These are phyloP conservation scores for Diplodia seriata DNA, from an alignment of 2,329 filamentous ascomycete genomes.

Conservation along the genomic window DNA sequence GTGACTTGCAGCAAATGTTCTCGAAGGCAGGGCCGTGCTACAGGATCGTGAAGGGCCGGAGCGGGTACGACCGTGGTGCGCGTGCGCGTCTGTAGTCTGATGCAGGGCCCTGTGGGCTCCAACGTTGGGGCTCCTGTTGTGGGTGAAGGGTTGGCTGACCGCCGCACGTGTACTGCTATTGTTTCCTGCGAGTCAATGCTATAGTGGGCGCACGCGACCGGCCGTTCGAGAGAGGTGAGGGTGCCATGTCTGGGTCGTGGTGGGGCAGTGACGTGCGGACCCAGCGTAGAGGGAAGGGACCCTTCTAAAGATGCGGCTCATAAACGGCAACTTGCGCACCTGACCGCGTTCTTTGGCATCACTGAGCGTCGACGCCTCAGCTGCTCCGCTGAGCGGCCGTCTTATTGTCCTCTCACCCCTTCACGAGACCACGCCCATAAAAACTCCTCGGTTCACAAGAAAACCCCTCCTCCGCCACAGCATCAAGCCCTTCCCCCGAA, in stretches of 20 bases:
- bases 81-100: slow-evolving; percentile 14
- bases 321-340: neutral
- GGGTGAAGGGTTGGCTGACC: no score
- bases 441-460: neutral
- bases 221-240: neutral
- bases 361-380: neutral
- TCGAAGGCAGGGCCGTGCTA: slow-evolving; percentile 26
- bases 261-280: slow-evolving; percentile 15
- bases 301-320: neutral
- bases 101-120: neutral
- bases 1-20: slow-evolving; percentile 64
- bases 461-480: neutral
- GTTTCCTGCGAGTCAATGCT: neutral
- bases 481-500: neutral
- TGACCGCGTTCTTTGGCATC: neutral
- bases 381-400: neutral
- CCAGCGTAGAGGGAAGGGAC: neutral
- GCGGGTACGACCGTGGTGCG: slow-evolving; percentile 21
- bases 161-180: neutral
- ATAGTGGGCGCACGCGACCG: neutral
- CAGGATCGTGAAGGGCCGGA: slow-evolving; percentile 19
- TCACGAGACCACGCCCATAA: neutral
- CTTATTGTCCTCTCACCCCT: neutral
- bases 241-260: neutral
- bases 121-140: neutral